These are phyloP conservation scores for Ajuga chamaepitys DNA, from an alignment of 257 asterid species.

Conservation along the genomic window DNA sequence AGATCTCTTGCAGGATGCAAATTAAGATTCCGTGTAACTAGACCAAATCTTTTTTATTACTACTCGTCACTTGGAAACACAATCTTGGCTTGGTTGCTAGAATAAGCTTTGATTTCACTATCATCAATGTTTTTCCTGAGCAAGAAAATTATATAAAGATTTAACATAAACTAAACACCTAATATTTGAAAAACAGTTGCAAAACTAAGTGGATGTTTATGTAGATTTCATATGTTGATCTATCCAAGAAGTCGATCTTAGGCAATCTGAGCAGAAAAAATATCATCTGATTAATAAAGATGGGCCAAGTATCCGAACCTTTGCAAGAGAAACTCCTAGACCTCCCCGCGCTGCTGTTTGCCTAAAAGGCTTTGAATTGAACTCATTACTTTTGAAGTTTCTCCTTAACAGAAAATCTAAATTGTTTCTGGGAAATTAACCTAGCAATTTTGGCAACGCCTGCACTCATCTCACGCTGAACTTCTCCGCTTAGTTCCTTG, in stretches of 20 bases:
- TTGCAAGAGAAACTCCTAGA: slow-evolving; percentile 19
- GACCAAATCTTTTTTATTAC: neutral
- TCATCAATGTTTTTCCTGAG: slow-evolving; percentile 4
- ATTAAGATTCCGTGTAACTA: slow-evolving; percentile 1
- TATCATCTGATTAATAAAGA: too few species aligned
- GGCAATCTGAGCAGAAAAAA: too few species aligned
- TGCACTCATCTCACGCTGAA: slow-evolving; percentile 29
- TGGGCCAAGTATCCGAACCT: slow-evolving; percentile 24
- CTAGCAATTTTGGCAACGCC: slow-evolving; percentile 52
- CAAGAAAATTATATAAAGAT: neutral
- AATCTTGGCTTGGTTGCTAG: neutral
- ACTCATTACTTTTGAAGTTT: slow-evolving; percentile 4
- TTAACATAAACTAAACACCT: too few species aligned
- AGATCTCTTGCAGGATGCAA: slow-evolving; percentile 24
- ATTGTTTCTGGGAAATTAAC: slow-evolving; percentile 45
- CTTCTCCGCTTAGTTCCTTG: slow-evolving; percentile 57
- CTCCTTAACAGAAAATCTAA: slow-evolving; percentile 20
- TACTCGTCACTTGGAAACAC: slow-evolving; percentile 17
- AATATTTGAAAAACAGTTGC: too few species aligned
- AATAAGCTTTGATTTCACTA: neutral
- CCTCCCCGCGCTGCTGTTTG: slow-evolving; percentile 11
- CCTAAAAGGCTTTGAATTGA: slow-evolving; percentile 19
- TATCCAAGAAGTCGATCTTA: too few species aligned
- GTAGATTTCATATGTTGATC: too few species aligned
- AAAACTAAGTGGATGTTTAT: too few species aligned